phyloP scores from a whole-genome alignment of 2,329 filamentous ascomycete species.

The Ascochyta viciae-villosae region DNA sequence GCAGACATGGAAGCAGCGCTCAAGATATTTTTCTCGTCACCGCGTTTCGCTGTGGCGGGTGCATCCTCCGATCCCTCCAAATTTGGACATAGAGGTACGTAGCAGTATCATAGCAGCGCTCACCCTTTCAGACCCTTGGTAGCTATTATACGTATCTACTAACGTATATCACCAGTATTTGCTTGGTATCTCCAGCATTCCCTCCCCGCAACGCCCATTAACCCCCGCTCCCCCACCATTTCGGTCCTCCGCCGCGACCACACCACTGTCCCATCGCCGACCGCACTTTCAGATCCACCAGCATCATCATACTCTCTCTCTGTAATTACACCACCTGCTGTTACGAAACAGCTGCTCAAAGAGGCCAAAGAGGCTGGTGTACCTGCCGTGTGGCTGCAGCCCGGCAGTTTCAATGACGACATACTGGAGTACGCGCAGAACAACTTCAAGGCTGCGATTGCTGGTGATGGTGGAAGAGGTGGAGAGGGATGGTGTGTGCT shows the following conservation, averaged over 20 bases:
- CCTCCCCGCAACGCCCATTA: slow-evolving; percentile 82
- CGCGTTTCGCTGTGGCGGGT: slow-evolving; percentile 85
- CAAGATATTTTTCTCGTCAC: slow-evolving; percentile 79
- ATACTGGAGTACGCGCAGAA: slow-evolving; percentile 73
- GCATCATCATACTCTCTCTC: slow-evolving; percentile 73
- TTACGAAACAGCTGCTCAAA: slow-evolving; percentile 75
- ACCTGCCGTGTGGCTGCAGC: slow-evolving; percentile 72
- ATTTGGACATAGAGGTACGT: slow-evolving; percentile 84
- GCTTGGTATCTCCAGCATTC: slow-evolving; percentile 83
- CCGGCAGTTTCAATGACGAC: slow-evolving; percentile 82
- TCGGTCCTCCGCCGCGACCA: slow-evolving; percentile 66
- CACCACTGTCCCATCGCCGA: slow-evolving; percentile 70
- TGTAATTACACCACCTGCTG: slow-evolving; percentile 83
- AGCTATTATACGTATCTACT: neutral
- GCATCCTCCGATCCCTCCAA: slow-evolving; percentile 85
- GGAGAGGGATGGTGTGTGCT: slow-evolving; percentile 52
- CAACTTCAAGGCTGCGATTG: slow-evolving; percentile 74
- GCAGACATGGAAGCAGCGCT: slow-evolving; percentile 71
- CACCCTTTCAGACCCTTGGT: neutral
- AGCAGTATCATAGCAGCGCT: neutral
- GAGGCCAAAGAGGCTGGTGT: slow-evolving; percentile 78
- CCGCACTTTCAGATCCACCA: slow-evolving; percentile 62
- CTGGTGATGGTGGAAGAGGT: slow-evolving; percentile 51
- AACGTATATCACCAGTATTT: slow-evolving; percentile 68
- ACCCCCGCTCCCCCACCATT: slow-evolving; percentile 73